Percentiles rank a stretch among this genome's conserved stretches.
These are phyloP conservation scores for Brassica balearica DNA, from an alignment of 441 rosid species.

Conservation along the genomic window DNA sequence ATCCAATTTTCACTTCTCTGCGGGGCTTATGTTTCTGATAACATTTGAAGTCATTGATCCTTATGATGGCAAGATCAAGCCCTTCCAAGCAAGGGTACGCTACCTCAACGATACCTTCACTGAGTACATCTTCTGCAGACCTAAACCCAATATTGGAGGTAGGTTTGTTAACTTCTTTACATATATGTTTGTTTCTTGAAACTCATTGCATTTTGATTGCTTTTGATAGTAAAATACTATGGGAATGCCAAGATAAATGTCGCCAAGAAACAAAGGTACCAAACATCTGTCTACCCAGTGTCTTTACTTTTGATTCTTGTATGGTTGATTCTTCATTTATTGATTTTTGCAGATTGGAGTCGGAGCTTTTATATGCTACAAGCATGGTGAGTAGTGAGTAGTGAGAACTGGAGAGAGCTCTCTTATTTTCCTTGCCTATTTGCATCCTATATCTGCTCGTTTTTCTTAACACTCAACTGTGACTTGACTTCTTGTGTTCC, in stretches of 20 bases:
- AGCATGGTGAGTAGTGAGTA: background rate
- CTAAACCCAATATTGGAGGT: background rate
- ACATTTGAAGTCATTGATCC: conserved; percentile 20
- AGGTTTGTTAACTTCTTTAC: background rate
- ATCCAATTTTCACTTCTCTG: conserved; percentile 1
- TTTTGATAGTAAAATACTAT: background rate
- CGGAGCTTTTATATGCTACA: background rate
- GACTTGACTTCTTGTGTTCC: too few species aligned
- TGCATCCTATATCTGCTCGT: too few species aligned
- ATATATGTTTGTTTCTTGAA: background rate
- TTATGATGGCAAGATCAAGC: conserved; percentile 5
- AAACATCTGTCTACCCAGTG: background rate
- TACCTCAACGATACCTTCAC: background rate
- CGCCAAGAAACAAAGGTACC: background rate
- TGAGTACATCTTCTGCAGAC: conserved; percentile 5
- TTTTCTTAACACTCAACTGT: too few species aligned
- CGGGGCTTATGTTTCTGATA: conserved; percentile 18
- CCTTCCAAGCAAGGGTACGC: conserved; percentile 14
- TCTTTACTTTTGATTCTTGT: background rate
- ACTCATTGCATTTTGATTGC: background rate
- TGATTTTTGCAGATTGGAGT: background rate
- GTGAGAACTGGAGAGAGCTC: too few species aligned
- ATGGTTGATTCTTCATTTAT: background rate
- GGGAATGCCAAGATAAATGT: background rate
- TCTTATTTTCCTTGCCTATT: too few species aligned